A percentile compares a stretch with the other conserved stretches of the same genome.
phyloP scores from a whole-genome alignment of 176 grass and related monocot genomes.

The Zoysia pacifica region DNA sequence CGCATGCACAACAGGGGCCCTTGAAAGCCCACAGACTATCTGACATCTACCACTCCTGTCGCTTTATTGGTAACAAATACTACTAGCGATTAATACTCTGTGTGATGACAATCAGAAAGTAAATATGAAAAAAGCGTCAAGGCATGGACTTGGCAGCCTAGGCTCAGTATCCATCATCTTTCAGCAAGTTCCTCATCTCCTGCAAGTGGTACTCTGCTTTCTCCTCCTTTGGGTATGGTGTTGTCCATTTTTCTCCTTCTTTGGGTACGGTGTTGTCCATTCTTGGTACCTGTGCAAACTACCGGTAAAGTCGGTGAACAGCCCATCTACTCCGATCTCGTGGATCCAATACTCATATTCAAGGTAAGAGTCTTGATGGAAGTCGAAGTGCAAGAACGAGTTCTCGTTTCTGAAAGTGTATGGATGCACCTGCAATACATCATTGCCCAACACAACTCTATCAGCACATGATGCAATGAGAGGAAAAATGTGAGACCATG shows the following conservation, averaged over 20 bases:
- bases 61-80: background rate
- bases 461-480: background rate
- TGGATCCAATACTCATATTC: slow-evolving; percentile 73
- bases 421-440: slow-evolving; percentile 62
- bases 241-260: slow-evolving; percentile 51
- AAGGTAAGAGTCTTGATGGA: slow-evolving; percentile 72
- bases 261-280: slow-evolving; percentile 48
- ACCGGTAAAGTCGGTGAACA: slow-evolving; percentile 77
- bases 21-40: background rate
- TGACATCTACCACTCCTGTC: background rate
- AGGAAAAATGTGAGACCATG: background rate
- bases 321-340: slow-evolving; percentile 51
- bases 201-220: slow-evolving; percentile 36
- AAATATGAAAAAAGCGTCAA: background rate
- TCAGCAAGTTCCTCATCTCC: slow-evolving; percentile 51
- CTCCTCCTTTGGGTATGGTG: slow-evolving; percentile 34
- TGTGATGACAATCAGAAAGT: background rate
- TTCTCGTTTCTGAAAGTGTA: slow-evolving; percentile 72
- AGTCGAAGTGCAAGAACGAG: slow-evolving; percentile 63
- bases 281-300: slow-evolving; percentile 63
- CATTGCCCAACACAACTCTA: background rate
- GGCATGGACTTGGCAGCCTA: background rate
- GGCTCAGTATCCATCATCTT: slow-evolving; percentile 38
- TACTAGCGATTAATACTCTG: background rate
- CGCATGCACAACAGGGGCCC: too few species aligned